A percentile compares a stretch with the other conserved stretches of the same genome.
These are phyloP conservation scores for Saposhnikovia divaricata DNA, from an alignment of 129 eudicot genomes.

Conservation along the genomic window DNA sequence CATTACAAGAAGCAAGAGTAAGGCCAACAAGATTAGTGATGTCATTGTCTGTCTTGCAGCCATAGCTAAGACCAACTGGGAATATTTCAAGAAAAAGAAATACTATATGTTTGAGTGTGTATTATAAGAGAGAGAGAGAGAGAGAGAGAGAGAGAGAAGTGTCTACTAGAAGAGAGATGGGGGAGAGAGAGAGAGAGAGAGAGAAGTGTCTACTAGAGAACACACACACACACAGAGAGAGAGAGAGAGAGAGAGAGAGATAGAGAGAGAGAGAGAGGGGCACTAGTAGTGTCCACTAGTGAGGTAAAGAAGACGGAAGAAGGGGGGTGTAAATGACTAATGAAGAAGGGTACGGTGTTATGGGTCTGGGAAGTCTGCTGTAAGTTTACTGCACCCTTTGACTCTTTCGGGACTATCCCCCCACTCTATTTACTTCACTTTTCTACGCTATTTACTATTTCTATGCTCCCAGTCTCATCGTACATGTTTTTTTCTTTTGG, in stretches of 20 bases:
- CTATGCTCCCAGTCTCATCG: too few relatives aligned
- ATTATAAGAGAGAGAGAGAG: background rate
- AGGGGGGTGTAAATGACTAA: background rate
- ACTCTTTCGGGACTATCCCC: background rate
- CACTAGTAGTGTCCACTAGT: background rate
- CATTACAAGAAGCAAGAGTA: conserved; percentile 35
- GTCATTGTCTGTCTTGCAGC: conserved; percentile 25
- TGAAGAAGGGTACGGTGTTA: background rate
- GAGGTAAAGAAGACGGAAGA: background rate
- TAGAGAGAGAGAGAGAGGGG: too few relatives aligned
- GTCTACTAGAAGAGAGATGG: too few relatives aligned
- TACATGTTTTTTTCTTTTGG: too few relatives aligned
- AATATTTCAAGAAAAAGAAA: conserved; percentile 10
- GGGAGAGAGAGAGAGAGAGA: too few relatives aligned
- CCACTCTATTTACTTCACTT: background rate
- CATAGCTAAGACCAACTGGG: conserved; percentile 3
- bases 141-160: too few relatives aligned
- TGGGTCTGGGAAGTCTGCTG: background rate
- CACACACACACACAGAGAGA: too few relatives aligned
- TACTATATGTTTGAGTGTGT: background rate
- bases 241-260: too few relatives aligned
- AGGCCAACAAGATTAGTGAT: conserved; percentile 17
- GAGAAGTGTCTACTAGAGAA: too few relatives aligned
- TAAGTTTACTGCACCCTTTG: background rate
- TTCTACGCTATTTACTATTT: too few relatives aligned